Conservation (phyloP, 1,284 basidiomycete species). For the Singerocomus rubriflavus region DNA sequence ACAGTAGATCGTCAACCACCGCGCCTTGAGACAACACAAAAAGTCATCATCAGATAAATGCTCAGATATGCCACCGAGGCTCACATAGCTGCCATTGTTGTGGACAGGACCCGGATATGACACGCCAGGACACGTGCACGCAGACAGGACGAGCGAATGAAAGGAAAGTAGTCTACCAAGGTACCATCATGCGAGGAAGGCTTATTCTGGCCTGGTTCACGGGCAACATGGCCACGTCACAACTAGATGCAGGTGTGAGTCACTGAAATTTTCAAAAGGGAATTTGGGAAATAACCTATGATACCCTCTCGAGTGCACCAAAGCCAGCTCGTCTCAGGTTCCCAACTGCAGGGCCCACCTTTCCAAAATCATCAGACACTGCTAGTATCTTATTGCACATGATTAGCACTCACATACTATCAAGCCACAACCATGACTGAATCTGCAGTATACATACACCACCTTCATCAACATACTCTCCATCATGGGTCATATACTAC, state of each 20-base stretch:
- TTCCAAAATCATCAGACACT: constrained; percentile 5
- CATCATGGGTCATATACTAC: neutral
- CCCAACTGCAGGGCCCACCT: constrained; percentile 67
- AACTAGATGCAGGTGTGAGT: constrained; percentile 34
- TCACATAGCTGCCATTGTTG: constrained; percentile 58
- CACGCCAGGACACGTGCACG: constrained; percentile 77
- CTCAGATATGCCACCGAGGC: constrained; percentile 39
- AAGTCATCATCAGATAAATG: constrained; percentile 9
- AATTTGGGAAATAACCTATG: constrained; percentile 27
- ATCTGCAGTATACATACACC: constrained; percentile 14
- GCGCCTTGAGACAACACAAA: neutral
- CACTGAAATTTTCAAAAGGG: neutral
- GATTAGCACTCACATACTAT: constrained; percentile 38
- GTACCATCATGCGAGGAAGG: constrained; percentile 41
- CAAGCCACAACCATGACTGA: constrained; percentile 42
- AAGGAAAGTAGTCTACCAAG: constrained; percentile 33
- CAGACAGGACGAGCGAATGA: constrained; percentile 44
- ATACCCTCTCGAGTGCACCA: constrained; percentile 67
- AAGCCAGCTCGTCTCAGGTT: constrained; percentile 77
- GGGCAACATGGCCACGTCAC: constrained; percentile 81
- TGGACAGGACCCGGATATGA: constrained; percentile 80
- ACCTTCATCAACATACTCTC: neutral
- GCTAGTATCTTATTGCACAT: neutral
- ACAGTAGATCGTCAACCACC: constrained; percentile 7
- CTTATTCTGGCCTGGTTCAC: constrained; percentile 58